Evolutionary conservation across 2,329 filamentous ascomycete species (phyloP).

Genomic region (Thielaviopsis ethacetica): DNA sequence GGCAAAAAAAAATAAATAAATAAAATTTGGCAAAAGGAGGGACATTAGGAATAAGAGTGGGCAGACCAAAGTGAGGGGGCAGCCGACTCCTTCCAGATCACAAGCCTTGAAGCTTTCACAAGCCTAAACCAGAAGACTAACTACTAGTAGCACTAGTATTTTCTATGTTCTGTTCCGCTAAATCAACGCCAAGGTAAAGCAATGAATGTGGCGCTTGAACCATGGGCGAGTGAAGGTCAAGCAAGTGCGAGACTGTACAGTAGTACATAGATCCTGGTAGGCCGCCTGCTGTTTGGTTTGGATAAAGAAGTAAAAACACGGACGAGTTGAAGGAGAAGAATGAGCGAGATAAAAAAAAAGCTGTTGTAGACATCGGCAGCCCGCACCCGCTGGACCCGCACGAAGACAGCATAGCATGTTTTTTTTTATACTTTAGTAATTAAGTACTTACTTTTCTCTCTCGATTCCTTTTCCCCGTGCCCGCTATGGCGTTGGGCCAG

Average conservation of each 20-base stretch:
- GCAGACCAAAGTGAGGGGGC: not conserved
- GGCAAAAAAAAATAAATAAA: no score
- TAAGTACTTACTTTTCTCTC: not conserved
- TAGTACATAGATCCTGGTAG: not conserved
- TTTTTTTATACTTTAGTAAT: not conserved
- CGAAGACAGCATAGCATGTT: not conserved
- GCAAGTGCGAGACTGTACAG: no score
- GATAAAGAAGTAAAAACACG: not conserved
- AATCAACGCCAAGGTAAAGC: not conserved
- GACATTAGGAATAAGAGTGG: not conserved
- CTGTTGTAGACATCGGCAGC: not conserved
- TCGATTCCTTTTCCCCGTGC: not conserved
- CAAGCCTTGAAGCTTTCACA: not conserved
- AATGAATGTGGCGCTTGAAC: not conserved
- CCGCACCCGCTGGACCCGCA: not conserved
- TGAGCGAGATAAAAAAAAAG: not conserved
- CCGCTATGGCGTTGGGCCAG: not conserved
- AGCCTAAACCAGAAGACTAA: no score
- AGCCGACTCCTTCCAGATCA: not conserved
- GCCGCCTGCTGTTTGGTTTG: not conserved
- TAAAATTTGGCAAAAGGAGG: not conserved
- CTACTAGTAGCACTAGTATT: no score
- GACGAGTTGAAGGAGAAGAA: not conserved
- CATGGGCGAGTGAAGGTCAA: not conserved
- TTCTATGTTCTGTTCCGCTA: no score